Evolutionary conservation across 1,284 basidiomycete genomes (phyloP).

Genomic region (Rhizopogon parksii): DNA sequence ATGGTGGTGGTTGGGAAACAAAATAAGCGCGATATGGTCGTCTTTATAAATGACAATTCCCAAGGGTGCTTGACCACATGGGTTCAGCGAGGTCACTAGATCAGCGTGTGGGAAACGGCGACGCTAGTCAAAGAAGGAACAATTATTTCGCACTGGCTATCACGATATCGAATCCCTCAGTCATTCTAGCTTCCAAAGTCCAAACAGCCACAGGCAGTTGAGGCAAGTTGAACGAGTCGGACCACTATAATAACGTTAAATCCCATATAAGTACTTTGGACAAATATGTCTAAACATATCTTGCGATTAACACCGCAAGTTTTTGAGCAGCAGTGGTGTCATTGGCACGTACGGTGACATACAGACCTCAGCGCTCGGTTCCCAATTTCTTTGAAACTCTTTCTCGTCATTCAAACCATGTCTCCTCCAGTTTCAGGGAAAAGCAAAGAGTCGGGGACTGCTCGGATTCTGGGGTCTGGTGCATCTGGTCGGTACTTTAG

Average conservation of each 20-base stretch:
- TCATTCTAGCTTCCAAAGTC: too few species aligned
- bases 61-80: not conserved
- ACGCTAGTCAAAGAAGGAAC: too few species aligned
- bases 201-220: too few species aligned
- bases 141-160: too few species aligned
- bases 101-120: not conserved
- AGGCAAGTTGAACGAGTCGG: too few species aligned
- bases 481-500: conserved; percentile 63
- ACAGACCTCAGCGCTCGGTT: not conserved
- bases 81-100: not conserved
- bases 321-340: not conserved
- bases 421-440: conserved; percentile 56
- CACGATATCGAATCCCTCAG: too few species aligned
- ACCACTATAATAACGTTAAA: too few species aligned
- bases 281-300: not conserved
- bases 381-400: not conserved
- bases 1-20: not conserved
- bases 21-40: not conserved
- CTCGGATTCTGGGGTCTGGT: conserved; percentile 89
- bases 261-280: too few species aligned
- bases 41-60: not conserved
- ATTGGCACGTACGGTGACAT: not conserved
- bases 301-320: not conserved
- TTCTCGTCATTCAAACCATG: conserved; percentile 32
- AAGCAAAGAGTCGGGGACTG: conserved; percentile 83